phyloP scores from a whole-genome alignment of 2,329 filamentous ascomycete genomes.

The Epichloe sylvatica region DNA sequence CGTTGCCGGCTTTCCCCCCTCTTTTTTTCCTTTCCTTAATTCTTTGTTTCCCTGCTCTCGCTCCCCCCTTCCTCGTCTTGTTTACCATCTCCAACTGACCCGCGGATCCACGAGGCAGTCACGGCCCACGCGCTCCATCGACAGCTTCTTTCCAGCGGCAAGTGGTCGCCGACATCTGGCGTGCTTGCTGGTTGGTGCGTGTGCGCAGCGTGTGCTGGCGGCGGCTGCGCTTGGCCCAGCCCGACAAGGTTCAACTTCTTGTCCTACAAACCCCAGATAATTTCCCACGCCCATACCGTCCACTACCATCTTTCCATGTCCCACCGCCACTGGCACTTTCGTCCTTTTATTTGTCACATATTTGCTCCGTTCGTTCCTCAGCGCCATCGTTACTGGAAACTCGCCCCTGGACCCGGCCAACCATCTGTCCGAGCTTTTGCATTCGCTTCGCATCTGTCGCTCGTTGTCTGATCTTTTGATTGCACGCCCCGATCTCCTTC shows the following conservation, averaged over 20 bases:
- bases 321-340: conserved; percentile 8
- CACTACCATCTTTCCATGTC: conserved; percentile 16
- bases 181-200: neutral
- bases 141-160: neutral
- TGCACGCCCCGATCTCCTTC: conserved; percentile 5
- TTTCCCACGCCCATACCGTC: conserved; percentile 11
- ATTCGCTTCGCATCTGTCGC: conserved; percentile 5
- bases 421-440: conserved; percentile 6
- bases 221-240: conserved; percentile 9
- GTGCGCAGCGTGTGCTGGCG: conserved; percentile 5
- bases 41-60: neutral
- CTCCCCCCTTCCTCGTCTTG: conserved; percentile 1
- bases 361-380: conserved; percentile 6
- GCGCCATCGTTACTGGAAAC: conserved; percentile 6
- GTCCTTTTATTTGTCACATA: conserved; percentile 6
- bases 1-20: conserved; percentile 1
- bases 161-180: neutral
- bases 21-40: neutral
- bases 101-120: conserved; percentile 7
- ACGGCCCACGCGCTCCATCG: conserved; percentile 4
- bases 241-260: conserved; percentile 7
- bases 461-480: conserved; percentile 3
- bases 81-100: neutral
- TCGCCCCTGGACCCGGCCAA: conserved; percentile 8
- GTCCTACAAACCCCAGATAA: conserved; percentile 14